Evolutionary conservation across 1,284 basidiomycete genomes (phyloP).

Genomic region (Coriolopsis trogii): DNA sequence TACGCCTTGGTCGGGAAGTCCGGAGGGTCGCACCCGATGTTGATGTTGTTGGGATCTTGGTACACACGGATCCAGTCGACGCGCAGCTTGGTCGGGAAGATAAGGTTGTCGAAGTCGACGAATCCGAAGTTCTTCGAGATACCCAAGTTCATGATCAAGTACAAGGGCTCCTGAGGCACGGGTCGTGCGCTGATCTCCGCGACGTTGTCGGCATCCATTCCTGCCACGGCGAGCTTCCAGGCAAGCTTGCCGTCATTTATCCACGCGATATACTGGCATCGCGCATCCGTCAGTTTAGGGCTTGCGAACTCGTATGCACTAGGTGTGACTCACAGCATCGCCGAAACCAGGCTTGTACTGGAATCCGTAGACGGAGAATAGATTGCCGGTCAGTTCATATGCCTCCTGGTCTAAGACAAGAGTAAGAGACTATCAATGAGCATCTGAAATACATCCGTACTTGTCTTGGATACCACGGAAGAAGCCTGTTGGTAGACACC

Average conservation of each 20-base stretch:
- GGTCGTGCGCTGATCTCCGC: constrained; percentile 33
- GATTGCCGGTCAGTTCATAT: constrained; percentile 44
- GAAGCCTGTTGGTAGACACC: constrained; percentile 56
- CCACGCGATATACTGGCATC: constrained; percentile 79
- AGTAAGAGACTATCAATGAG: background rate
- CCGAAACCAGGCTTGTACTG: constrained; percentile 55
- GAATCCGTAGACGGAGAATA: constrained; percentile 61
- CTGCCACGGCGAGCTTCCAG: constrained; percentile 77
- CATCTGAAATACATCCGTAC: constrained; percentile 5
- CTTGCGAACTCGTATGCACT: background rate
- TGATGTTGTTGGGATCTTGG: constrained; percentile 66
- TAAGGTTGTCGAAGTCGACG: constrained; percentile 67
- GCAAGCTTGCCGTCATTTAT: constrained; percentile 61
- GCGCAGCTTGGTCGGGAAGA: constrained; percentile 72
- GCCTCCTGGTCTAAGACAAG: constrained; percentile 37
- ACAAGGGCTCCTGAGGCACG: constrained; percentile 46
- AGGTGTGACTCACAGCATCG: constrained; percentile 31
- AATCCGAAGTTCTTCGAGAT: constrained; percentile 78
- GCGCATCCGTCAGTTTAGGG: background rate
- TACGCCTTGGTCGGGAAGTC: constrained; percentile 79
- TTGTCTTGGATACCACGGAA: constrained; percentile 30
- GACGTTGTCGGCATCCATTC: constrained; percentile 61
- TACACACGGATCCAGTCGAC: constrained; percentile 89
- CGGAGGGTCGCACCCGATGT: constrained; percentile 83
- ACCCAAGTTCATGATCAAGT: constrained; percentile 82